phyloP scores from a whole-genome alignment of 139 green algal species.

The Zygnema circumcarinatum region DNA sequence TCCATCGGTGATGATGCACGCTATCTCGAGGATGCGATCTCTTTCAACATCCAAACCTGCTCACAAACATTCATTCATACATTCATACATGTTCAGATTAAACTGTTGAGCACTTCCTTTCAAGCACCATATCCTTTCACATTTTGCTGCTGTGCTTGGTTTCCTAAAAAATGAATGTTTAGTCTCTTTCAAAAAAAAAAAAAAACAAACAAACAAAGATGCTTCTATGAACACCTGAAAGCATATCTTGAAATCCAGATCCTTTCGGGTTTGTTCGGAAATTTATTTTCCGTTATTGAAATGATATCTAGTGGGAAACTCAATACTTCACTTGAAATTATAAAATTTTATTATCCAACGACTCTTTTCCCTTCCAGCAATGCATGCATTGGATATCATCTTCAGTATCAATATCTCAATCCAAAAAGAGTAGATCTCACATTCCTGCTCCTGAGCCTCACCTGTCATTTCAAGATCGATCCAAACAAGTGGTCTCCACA shows the following conservation, averaged over 20 bases:
- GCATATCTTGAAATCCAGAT: no score
- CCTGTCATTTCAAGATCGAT: constrained; percentile 92
- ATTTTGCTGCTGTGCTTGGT: not conserved
- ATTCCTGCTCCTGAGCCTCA: constrained; percentile 28
- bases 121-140: not conserved
- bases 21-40: constrained; percentile 90
- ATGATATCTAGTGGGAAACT: not conserved
- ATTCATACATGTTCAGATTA: not conserved
- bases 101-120: not conserved
- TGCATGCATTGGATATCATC: no score
- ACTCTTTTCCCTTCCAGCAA: no score
- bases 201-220: not conserved
- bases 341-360: not conserved
- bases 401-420: no score
- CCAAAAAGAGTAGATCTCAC: not conserved
- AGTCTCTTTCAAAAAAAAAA: not conserved
- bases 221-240: not conserved
- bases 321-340: not conserved
- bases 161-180: not conserved
- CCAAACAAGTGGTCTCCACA: constrained; percentile 80
- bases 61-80: not conserved
- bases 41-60: constrained; percentile 84
- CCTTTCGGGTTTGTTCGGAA: no score
- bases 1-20: constrained; percentile 86
- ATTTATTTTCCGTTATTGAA: not conserved